Evolutionary conservation across 2,329 filamentous ascomycete genomes (phyloP).

Genomic region (Botrytis porri): DNA sequence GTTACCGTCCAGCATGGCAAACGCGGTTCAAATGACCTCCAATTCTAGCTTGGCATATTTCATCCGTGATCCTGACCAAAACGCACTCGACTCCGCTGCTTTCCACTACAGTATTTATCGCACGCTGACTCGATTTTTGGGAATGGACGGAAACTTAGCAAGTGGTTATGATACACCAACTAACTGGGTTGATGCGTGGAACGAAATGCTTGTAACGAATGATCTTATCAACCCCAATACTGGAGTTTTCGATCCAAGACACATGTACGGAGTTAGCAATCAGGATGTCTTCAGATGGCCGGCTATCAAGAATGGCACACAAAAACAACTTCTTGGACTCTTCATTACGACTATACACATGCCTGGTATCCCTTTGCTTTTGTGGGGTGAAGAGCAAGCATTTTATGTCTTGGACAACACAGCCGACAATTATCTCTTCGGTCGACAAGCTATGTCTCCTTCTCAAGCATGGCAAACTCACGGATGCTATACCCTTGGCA

Average conservation of each 20-base stretch:
- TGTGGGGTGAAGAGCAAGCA: slow-evolving; percentile 65
- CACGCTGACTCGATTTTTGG: slow-evolving; percentile 58
- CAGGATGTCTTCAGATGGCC: slow-evolving; percentile 67
- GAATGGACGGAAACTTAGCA: slow-evolving; percentile 53
- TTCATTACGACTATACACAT: slow-evolving; percentile 59
- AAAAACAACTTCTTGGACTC: slow-evolving; percentile 54
- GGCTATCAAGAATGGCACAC: slow-evolving; percentile 53
- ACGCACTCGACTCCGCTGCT: slow-evolving; percentile 56
- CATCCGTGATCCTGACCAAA: slow-evolving; percentile 50
- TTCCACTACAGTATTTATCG: slow-evolving; percentile 66
- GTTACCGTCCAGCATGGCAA: slow-evolving; percentile 46
- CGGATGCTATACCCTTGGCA: slow-evolving; percentile 58
- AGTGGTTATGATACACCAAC: slow-evolving; percentile 52
- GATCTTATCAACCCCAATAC: slow-evolving; percentile 60
- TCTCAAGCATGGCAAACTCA: slow-evolving; percentile 62
- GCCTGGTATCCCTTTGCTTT: slow-evolving; percentile 57
- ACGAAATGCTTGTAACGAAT: slow-evolving; percentile 55
- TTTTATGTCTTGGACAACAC: slow-evolving; percentile 64
- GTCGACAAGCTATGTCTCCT: slow-evolving; percentile 60
- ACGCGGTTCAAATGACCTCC: slow-evolving; percentile 49
- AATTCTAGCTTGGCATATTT: slow-evolving; percentile 45
- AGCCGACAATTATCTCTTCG: slow-evolving; percentile 63
- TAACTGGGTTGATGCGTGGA: slow-evolving; percentile 53
- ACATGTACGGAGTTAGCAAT: slow-evolving; percentile 63
- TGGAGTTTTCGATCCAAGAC: slow-evolving; percentile 59